Conservation (phyloP, 2,329 filamentous ascomycete genomes). For the Ceratocystis variospora region DNA sequence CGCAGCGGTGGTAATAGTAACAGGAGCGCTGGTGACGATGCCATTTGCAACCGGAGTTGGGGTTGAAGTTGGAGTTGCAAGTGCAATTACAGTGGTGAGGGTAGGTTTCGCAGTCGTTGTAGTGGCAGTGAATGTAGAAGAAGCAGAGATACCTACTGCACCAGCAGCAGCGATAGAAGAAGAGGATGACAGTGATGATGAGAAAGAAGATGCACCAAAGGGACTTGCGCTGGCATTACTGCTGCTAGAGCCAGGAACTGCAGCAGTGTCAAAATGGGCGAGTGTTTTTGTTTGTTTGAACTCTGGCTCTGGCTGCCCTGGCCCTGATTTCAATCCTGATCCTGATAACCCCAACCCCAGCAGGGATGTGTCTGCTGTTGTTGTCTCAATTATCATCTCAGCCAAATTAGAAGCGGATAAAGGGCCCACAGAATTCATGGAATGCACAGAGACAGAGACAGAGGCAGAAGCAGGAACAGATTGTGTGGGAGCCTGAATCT, state of each 20-base stretch:
- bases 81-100: background rate
- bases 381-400: conserved; percentile 6
- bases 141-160: background rate
- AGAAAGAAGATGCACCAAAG: too few species aligned
- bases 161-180: background rate
- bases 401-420: conserved; percentile 8
- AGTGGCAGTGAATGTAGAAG: background rate
- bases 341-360: background rate
- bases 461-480: conserved; percentile 6
- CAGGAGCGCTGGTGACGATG: background rate
- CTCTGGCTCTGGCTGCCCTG: background rate
- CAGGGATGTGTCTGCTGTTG: conserved; percentile 3
- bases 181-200: background rate
- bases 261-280: background rate
- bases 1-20: background rate
- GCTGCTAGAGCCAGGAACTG: background rate
- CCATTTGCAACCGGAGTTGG: background rate
- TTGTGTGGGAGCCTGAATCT: background rate
- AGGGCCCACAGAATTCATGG: background rate
- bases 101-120: background rate
- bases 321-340: background rate
- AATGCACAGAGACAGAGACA: conserved; percentile 4
- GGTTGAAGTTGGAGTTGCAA: too few species aligned
- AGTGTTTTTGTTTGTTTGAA: conserved; percentile 1
- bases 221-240: background rate